Conservation (phyloP, 495 filamentous ascomycete species). For the Penicillium steckii region DNA sequence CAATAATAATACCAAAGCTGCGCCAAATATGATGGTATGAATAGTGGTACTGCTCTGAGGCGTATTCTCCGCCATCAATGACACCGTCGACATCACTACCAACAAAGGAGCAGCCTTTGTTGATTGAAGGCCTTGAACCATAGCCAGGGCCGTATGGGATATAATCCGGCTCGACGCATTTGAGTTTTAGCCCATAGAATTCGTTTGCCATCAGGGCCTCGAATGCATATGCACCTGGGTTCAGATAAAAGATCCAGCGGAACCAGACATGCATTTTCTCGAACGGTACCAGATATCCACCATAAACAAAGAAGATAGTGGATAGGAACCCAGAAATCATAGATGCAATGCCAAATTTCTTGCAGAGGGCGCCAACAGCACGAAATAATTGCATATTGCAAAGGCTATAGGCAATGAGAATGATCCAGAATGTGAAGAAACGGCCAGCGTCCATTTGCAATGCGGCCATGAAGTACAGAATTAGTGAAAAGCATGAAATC, state of each 20-base stretch:
- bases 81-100: slow-evolving; percentile 57
- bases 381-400: no score
- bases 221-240: slow-evolving; percentile 57
- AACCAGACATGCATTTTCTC: slow-evolving; percentile 67
- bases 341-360: no score
- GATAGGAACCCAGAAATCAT: no score
- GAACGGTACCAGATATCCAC: slow-evolving; percentile 76
- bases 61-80: slow-evolving; percentile 68
- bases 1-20: slow-evolving; percentile 78
- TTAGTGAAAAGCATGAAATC: slow-evolving; percentile 38
- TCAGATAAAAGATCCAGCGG: slow-evolving; percentile 77
- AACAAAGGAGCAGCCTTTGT: slow-evolving; percentile 56
- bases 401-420: slow-evolving; percentile 62
- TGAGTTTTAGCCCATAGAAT: slow-evolving; percentile 64
- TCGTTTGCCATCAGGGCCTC: slow-evolving; percentile 48
- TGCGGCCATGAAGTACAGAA: slow-evolving; percentile 50
- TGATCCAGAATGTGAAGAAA: slow-evolving; percentile 74
- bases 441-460: slow-evolving; percentile 49
- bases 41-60: no score
- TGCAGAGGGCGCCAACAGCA: no score
- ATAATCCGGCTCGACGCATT: slow-evolving; percentile 53
- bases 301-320: no score
- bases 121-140: slow-evolving; percentile 25
- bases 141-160: slow-evolving; percentile 59
- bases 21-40: slow-evolving; percentile 71